Evolutionary conservation across 371 early-diverging fungal species (phyloP), one percentile per base, ranked within the genome.

Genomic region (Coemansia sp.): DNA sequence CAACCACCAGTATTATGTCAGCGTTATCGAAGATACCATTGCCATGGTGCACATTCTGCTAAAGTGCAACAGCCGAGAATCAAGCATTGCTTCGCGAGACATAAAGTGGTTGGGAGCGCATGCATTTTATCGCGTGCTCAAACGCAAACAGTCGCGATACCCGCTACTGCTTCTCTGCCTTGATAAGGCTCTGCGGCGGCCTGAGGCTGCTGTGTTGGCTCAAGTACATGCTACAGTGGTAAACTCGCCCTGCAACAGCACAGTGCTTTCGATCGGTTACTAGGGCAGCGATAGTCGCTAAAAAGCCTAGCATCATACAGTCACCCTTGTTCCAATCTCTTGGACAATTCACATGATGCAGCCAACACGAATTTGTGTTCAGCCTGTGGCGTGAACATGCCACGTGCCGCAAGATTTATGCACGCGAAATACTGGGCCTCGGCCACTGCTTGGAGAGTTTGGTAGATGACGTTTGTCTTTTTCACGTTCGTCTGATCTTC

Each of bases 71-170:
- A 67, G 73, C 52, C 53, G 63, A 39, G 47, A 58, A 37, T 42
- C 57, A 45, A 6, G 18, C 39, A 59, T 73, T 29, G 39, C 71
- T 14, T 59, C 71, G n/a, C 51, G 42, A 0, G 66, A 63, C 13
- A 57, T 80, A 34, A 58, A 63, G 21, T 77, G 80, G 80, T 59
- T 80, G 40, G 80, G 76, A 14, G 22, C 74, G 24, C 42, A 56
- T 27, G 80, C 80, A 0, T 80, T 79, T 54, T 21, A 53, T 34
- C 48, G 11, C 8, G 68, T 68, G 4, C 61, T 80, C 3, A 24
- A 13, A 48, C 78, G 67, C 47, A 78, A 69, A 62, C 75, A 73
- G 48, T 4, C 80, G n/a, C 69, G 72, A 21, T 68, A 77, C 55
- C 37, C 63, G 11, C 26, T 18, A 40, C 57, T 72, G 21, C 66